phyloP scores from a whole-genome alignment of 1,284 basidiomycete genomes.

The Cerrena zonata region DNA sequence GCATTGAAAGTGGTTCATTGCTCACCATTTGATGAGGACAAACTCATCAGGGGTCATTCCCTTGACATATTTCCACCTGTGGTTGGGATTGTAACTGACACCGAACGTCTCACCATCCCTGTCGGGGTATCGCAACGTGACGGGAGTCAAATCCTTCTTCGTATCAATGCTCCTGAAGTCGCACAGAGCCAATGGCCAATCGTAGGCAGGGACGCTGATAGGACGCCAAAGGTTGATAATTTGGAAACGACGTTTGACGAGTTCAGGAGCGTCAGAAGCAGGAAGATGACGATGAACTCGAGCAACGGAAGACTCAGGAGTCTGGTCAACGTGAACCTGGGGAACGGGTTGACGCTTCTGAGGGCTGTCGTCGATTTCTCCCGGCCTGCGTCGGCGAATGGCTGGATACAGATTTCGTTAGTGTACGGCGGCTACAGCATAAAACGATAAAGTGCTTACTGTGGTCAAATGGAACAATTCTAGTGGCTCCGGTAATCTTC shows the following conservation, averaged over 20 bases:
- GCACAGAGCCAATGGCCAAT: conserved; percentile 59
- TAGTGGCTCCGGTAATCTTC: conserved; percentile 52
- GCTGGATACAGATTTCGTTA: conserved; percentile 25
- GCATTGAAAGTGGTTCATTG: no score
- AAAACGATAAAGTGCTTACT: conserved; percentile 36
- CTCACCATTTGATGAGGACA: conserved; percentile 65
- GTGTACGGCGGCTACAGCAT: not conserved
- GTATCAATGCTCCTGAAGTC: conserved; percentile 53
- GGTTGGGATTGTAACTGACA: conserved; percentile 47
- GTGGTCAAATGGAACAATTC: conserved; percentile 58
- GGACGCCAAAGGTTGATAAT: conserved; percentile 74
- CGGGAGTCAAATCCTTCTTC: conserved; percentile 42
- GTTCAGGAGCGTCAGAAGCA: conserved; percentile 37
- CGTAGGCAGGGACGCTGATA: conserved; percentile 46
- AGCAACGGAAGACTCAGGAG: conserved; percentile 37
- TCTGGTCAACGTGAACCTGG: conserved; percentile 51
- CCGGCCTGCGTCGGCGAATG: conserved; percentile 41
- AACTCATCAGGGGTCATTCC: conserved; percentile 61
- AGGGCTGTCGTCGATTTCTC: conserved; percentile 33
- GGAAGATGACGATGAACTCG: conserved; percentile 53
- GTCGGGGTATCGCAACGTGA: conserved; percentile 48
- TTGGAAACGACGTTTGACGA: conserved; percentile 49
- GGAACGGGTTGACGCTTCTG: conserved; percentile 46
- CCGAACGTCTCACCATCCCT: conserved; percentile 53
- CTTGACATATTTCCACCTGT: conserved; percentile 61